Evolutionary conservation across 2,329 filamentous ascomycete species (phyloP).

Genomic region (Elsinoe fawcettii): DNA sequence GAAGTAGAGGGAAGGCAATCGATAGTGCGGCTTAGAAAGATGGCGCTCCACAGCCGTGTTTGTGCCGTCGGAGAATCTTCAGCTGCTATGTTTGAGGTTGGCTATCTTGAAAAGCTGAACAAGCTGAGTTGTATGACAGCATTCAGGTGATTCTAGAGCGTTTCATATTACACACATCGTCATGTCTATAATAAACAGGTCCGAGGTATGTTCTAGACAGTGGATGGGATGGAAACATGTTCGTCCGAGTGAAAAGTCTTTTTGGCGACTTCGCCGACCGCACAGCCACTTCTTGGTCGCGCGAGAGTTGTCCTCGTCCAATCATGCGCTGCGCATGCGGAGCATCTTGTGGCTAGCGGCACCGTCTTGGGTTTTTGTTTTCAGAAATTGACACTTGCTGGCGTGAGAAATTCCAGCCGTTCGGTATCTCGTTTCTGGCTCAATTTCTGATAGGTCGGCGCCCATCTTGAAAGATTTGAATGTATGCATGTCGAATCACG

Average conservation of each 20-base stretch:
- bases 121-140: neutral
- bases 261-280: neutral
- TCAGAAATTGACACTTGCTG: neutral
- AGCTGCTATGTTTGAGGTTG: conserved; percentile 1
- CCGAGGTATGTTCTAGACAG: neutral
- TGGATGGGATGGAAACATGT: neutral
- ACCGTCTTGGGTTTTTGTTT: neutral
- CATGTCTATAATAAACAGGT: neutral
- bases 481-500: neutral
- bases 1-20: neutral
- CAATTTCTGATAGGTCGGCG: neutral
- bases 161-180: neutral
- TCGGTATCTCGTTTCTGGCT: neutral
- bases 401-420: neutral
- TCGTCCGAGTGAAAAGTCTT: neutral
- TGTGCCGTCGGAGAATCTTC: neutral
- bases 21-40: neutral
- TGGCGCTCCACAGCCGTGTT: neutral
- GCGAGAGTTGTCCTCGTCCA: neutral
- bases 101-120: conserved; percentile 1
- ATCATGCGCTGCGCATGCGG: neutral
- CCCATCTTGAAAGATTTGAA: neutral
- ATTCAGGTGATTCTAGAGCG: neutral
- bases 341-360: neutral
- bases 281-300: neutral